Evolutionary conservation across 2,329 filamentous ascomycete species (phyloP), one percentile per base, ranked within the genome.

Genomic region (Colletotrichum acutatum): DNA sequence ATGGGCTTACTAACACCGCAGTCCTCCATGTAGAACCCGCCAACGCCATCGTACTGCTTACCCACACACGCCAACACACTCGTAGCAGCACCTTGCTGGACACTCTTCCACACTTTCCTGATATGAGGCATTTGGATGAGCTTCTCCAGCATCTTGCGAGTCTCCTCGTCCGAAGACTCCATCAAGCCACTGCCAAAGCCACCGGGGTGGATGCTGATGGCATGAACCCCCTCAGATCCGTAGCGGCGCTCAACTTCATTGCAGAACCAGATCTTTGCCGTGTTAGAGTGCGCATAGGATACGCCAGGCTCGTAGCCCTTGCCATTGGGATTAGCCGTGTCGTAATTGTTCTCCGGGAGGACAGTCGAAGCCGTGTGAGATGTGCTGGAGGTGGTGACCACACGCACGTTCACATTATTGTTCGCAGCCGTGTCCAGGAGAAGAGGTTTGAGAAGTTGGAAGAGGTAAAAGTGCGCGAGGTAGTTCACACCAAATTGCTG

Each of bases 401-500:
- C 84, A 0, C 88, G 83, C 0, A 84, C 86, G 4, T 82, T 76
- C 64, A 85, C 86, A 0, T 77, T n/a, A n/a, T 30, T 74, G 0
- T 83, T 78, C 0, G 82, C 84, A 1, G 82, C 76, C 2, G 82
- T 81, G 0, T 80, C 75, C 0, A 89, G 77, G 4, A 90, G 77
- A 0, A 83, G 76, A 0, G 82, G 78, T 49, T 85, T 86, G 37
- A 90, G 79, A 0, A 89, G 82, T 16, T 87, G 81, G 76, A 88
- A 86, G 22, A 90, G 81, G 0, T 89, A 82, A 78, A 90, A 90
- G 75, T 89, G 86, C 5, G 80, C 83, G 1, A 91, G 79, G 75
- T 90, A 84, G 76, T 90, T 90, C 4, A 83, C 85, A 30, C 83
- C 88, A 68, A 90, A 86, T 63, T 90, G 87, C 0, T 77, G 76